Evolutionary conservation across 768 basidiomycete species (phyloP), one percentile per base, ranked within the genome.

Genomic region (Dioszegia aurantiaca): DNA sequence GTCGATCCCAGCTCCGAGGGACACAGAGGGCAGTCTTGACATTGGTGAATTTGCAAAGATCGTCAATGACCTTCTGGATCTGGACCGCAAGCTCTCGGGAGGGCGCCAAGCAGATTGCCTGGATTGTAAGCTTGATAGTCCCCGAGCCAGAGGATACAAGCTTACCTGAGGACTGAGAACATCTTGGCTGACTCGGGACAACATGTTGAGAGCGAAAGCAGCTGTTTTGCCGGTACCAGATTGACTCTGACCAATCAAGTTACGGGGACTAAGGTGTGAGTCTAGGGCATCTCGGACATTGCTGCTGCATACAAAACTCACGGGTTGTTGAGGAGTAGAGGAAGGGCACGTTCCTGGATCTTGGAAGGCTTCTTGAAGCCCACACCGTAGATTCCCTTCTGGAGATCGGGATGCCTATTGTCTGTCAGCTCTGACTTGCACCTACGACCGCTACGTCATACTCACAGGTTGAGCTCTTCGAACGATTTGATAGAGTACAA

Each of bases 201-300:
- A 83, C 93, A 99, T 98, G 11, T 94, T 93, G 47, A 99, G 81
- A 12, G 92, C 90, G 75, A 99, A 99, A 10, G 95, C 95, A 3
- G 95, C 95, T 2, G 95, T 98, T 80, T 99, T 99, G 47, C 95
- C 95, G 9, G 95, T 99, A 37, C 95, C 95, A 31, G 95, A 98
- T 72, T 99, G 95, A 51, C 93, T 98, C 79, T 99, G 95, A 17
- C 92, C 95, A 73, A 98, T 98, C 87, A 98, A 93, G 78, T 98
- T 98, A 52, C 86, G 87, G 11, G 94, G 88, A n/a, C 94, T 99
- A 72, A 0, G 21, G 31, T 26, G 47, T 58, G 24, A 47, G 27
- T 16, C 11, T 26, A 42, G 24, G 28, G 3, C 4, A 30, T 37
- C 53, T 27, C n/a, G 3, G 10, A 26, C 4, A 45, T 24, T 14